Evolutionary conservation across 139 green algal species (phyloP).

Genomic region (Chlamydomonas sp.): DNA sequence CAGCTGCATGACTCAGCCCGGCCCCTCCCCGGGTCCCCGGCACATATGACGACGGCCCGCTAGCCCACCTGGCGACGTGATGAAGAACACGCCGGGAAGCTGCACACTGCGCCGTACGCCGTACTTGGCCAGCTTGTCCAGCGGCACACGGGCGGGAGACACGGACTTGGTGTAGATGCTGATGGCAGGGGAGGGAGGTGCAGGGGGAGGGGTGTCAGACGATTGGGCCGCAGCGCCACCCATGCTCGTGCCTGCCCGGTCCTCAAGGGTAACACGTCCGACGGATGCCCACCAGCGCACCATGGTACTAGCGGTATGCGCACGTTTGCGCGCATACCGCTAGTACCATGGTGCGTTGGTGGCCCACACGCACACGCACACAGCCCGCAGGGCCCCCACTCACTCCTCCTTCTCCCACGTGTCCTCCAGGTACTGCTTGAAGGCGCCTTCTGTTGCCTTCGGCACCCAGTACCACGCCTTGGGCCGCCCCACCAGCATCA

Average conservation of each 20-base stretch:
- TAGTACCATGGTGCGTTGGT: no score
- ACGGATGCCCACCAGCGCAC: no score
- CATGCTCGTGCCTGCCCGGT: not conserved
- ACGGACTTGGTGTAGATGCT: constrained; percentile 39
- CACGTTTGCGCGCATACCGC: no score
- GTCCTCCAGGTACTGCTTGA: constrained; percentile 29
- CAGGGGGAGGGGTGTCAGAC: not conserved
- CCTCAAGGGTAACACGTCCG: no score
- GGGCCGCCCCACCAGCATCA: constrained; percentile 27
- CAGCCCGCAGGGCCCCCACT: no score
- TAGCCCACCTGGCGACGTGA: constrained; percentile 13
- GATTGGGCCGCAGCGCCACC: not conserved
- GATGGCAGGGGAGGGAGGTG: not conserved
- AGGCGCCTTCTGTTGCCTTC: not conserved
- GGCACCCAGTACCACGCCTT: constrained; percentile 39
- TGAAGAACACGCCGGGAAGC: constrained; percentile 25
- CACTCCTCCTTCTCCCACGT: constrained; percentile 28
- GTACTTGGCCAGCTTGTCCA: constrained; percentile 32
- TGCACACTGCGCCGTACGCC: constrained; percentile 17
- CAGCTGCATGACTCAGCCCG: no score
- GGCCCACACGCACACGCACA: no score
- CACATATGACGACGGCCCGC: no score
- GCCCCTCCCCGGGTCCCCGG: no score
- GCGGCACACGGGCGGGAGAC: not conserved
- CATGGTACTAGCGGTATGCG: no score